Percentiles rank a stretch among this genome's conserved stretches.
phyloP scores from a whole-genome alignment of 2,329 filamentous ascomycete species.

The Penicillium sp. region DNA sequence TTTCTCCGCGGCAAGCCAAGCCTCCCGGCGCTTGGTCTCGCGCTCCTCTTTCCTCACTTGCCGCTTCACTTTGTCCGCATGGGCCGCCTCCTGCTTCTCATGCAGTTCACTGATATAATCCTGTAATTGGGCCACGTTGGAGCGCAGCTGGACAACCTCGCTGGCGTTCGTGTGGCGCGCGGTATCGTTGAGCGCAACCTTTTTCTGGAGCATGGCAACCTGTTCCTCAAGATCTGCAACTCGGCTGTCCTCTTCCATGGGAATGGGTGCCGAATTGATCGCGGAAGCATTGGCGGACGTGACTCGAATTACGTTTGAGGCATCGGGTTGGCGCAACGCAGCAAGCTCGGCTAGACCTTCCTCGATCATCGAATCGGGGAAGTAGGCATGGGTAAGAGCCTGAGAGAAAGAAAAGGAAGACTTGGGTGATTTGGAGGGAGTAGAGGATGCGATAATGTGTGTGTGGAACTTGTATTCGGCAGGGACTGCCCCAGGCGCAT shows the following conservation, averaged over 20 bases:
- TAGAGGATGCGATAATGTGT: constrained; percentile 27
- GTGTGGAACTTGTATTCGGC: constrained; percentile 39
- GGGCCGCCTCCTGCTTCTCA: constrained; percentile 32
- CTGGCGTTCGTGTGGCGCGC: constrained; percentile 31
- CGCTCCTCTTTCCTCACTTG: constrained; percentile 37
- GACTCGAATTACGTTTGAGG: constrained; percentile 14
- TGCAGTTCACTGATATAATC: constrained; percentile 37
- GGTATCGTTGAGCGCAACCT: constrained; percentile 29
- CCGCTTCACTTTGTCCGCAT: constrained; percentile 27
- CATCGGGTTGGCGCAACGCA: constrained; percentile 22
- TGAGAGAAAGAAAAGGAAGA: constrained; percentile 28
- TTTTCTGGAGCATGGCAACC: constrained; percentile 35
- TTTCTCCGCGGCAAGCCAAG: constrained; percentile 43
- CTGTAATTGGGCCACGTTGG: constrained; percentile 30
- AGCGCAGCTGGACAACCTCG: constrained; percentile 34
- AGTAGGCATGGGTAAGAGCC: constrained; percentile 35
- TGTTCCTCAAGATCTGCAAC: constrained; percentile 36
- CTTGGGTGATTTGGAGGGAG: constrained; percentile 6
- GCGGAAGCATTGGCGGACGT: constrained; percentile 7
- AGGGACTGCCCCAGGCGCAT: constrained; percentile 34
- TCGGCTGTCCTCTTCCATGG: constrained; percentile 22
- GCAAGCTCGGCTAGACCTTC: constrained; percentile 38
- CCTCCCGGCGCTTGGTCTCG: constrained; percentile 36
- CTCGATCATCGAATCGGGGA: constrained; percentile 35
- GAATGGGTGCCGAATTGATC: constrained; percentile 12